These are phyloP conservation scores for Ascochyta clinopodiicola DNA, from an alignment of 2,329 filamentous ascomycete species.

Conservation along the genomic window DNA sequence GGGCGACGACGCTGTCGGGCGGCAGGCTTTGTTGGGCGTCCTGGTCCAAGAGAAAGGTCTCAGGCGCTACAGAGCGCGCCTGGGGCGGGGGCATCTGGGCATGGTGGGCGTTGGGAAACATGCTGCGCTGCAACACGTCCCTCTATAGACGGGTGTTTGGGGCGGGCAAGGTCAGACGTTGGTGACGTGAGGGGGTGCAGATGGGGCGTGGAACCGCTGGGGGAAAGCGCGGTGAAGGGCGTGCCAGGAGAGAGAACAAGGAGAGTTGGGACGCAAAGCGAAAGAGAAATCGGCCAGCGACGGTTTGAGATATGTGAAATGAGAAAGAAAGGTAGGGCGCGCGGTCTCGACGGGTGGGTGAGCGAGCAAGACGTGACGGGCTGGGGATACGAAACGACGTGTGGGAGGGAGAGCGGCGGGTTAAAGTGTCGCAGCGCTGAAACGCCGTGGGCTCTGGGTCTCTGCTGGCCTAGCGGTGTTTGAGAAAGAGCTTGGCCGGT, in stretches of 20 bases:
- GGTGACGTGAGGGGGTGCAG: conserved; percentile 15
- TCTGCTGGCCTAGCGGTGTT: conserved; percentile 47
- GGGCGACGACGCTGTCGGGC: conserved; percentile 93
- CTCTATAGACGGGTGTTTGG: conserved; percentile 39
- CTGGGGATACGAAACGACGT: conserved; percentile 48
- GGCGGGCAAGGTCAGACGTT: conserved; percentile 38
- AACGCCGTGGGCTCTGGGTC: conserved; percentile 32
- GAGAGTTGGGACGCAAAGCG: conserved; percentile 47
- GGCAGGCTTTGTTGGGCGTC: conserved; percentile 96
- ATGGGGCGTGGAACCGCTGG: conserved; percentile 29
- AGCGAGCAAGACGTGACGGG: conserved; percentile 36
- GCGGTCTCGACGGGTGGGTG: conserved; percentile 38
- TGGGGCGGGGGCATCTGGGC: conserved; percentile 88
- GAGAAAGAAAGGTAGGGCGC: conserved; percentile 48
- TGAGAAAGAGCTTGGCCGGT: conserved; percentile 27
- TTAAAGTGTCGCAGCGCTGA: conserved; percentile 51
- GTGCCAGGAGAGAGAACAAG: conserved; percentile 48
- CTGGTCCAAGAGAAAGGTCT: conserved; percentile 97
- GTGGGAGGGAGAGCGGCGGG: conserved; percentile 47
- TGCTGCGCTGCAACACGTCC: conserved; percentile 50
- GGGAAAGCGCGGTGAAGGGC: conserved; percentile 42
- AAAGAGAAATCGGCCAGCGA: conserved; percentile 43
- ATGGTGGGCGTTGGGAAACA: conserved; percentile 63
- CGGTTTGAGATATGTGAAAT: conserved; percentile 47
- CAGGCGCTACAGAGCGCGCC: conserved; percentile 73